phyloP scores from a whole-genome alignment of 2,329 filamentous ascomycete species.

The Oidium heveae region DNA sequence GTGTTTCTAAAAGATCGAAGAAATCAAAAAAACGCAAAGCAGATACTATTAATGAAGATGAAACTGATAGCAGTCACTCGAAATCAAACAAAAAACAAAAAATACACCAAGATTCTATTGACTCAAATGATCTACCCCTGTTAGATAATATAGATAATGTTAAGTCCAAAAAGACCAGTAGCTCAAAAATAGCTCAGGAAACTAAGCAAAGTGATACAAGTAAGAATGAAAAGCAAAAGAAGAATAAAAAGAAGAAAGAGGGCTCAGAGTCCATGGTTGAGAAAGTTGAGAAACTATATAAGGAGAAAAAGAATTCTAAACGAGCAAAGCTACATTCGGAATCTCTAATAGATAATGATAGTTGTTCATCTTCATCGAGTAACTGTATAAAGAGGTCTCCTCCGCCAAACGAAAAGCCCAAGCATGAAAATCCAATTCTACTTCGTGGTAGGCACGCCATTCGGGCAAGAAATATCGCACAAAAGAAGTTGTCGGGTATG shows the following conservation, averaged over 20 bases:
- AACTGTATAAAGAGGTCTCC: constrained; percentile 8
- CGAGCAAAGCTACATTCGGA: neutral
- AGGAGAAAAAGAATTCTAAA: neutral
- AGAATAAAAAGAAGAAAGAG: constrained; percentile 13
- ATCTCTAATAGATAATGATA: neutral
- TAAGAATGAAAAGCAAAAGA: constrained; percentile 14
- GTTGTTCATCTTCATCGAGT: neutral
- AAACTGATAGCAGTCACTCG: constrained; percentile 9
- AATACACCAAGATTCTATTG: neutral
- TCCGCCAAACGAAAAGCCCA: constrained; percentile 17
- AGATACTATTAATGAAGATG: constrained; percentile 3
- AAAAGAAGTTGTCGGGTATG: constrained; percentile 63
- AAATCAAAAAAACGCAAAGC: constrained; percentile 16
- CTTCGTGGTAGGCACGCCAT: constrained; percentile 40
- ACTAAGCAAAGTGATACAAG: constrained; percentile 4
- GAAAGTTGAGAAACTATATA: constrained; percentile 9
- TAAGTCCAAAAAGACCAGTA: constrained; percentile 12
- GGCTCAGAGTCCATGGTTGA: constrained; percentile 17
- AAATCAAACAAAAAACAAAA: constrained; percentile 14
- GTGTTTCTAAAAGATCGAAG: constrained; percentile 6
- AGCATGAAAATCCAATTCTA: constrained; percentile 20
- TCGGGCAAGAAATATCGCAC: constrained; percentile 60
- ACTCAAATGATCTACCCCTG: constrained; percentile 1
- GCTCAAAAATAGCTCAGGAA: constrained; percentile 2
- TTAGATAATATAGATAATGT: constrained; percentile 13